Base-by-base conservation (phyloP, 2,329 filamentous ascomycete genomes). In the Nectriaceae sp. region DNA sequence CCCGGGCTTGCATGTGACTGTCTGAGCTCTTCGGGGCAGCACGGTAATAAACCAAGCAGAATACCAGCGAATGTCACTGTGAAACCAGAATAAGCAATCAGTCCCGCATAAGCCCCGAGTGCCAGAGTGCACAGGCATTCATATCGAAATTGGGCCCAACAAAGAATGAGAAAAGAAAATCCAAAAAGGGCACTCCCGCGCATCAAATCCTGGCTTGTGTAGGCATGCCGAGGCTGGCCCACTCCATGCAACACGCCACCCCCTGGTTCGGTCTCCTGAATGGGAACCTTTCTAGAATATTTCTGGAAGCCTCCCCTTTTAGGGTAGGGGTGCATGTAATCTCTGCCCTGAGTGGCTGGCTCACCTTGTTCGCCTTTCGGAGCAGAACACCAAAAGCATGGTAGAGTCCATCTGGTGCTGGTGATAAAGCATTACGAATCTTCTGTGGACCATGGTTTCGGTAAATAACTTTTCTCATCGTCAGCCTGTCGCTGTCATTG, bases 61-160 rank as follows among this genome's bases (percentile, higher is more conserved):
- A 15, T 18, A 31, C 29, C 36, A 26, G 44, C 37, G 44, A 46
- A 47, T 54, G 49, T 50, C 47, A 51, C 40, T 33, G 31, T 46
- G 36, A 51, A 46, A 47, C 57, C 35, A 19, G n/a, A 22, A 42
- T 36, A 52, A 49, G 29, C 46, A 43, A 21, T 18, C 11, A 43
- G 49, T 50, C 48, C 58, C 58, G 57, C 55, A 61, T 61, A 59
- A 61, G 57, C 58, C 59, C 58, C 58, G 58, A 61, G 40, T 54
- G 57, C n/a, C n/a, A n/a, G n/a, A n/a, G n/a, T n/a, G n/a, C n/a
- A n/a, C n/a, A n/a, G n/a, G n/a, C n/a, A n/a, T n/a, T n/a, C n/a
- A n/a, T n/a, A n/a, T n/a, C n/a, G n/a, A n/a, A n/a, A n/a, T n/a
- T n/a, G n/a, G n/a, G n/a, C n/a, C n/a, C n/a, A n/a, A n/a, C n/a